Evolutionary conservation across 495 filamentous ascomycete species (phyloP), one percentile per base, ranked within the genome.

Genomic region (Sabuloglossum arenarium): DNA sequence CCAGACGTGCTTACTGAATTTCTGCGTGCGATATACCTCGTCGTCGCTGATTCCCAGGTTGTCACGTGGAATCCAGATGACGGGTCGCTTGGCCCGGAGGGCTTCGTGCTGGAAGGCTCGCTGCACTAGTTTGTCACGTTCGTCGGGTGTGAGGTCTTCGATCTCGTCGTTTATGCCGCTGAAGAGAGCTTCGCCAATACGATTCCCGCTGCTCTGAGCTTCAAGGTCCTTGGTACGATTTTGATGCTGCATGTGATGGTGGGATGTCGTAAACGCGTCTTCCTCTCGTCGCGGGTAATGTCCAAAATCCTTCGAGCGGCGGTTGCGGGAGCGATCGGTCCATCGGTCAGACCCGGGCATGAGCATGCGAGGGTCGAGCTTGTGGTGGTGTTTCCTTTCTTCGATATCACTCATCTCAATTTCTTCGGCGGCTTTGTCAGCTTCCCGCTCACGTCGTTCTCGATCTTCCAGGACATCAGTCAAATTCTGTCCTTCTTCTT

Each of bases 11-110:
- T 81, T 75, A 59, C 80, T 87, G 62, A 86, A 86, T 59, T 76
- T 75, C 58, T 79, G 73, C 16, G 88, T 95, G 46, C 86, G 71
- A 62, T 70, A 74, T 21, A 98, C 78, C 67, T 97, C 91, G 61
- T 98, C 93, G 62, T 94, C 88, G 57, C 82, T 85, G 31, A 98
- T 78, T 0, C 91, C 91, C 3, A 97, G 64, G 61, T 91, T 84
- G 64, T 98, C 91, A 37, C 87, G 77, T 9, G 91, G 91, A 47
- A 98, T 89, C 91, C 91, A 97, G 47, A 97, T 79, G 11, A 85
- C 85, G 0, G 91, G 91, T 30, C 88, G 73, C 54, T 85, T 81
- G 11, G 93, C 85, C 42, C 90, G 79, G 23, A 95, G 71, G 4
- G 91, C 91, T 49, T 82, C 79, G 64, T 98, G 91, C 70, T 87